Evolutionary conservation across 1,284 basidiomycete genomes (phyloP).

Genomic region (Apiotrichum gamsii): DNA sequence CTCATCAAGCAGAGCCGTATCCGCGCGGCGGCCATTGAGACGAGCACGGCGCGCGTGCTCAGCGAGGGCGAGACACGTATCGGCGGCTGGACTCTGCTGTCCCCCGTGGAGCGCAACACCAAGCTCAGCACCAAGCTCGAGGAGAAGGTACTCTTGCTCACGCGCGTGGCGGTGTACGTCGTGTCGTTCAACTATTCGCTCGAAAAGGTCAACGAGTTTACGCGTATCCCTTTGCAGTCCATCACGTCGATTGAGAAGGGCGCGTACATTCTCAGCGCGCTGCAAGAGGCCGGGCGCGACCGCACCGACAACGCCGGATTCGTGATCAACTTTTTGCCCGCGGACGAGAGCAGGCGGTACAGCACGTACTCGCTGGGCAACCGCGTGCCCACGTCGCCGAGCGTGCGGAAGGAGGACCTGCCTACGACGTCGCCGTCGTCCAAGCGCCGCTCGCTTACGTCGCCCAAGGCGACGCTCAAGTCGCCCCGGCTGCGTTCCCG

Average conservation of each 20-base stretch:
- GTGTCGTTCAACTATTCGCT: slow-evolving; percentile 81
- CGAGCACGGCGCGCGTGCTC: slow-evolving; percentile 71
- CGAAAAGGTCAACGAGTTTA: slow-evolving; percentile 83
- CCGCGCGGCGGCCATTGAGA: slow-evolving; percentile 82
- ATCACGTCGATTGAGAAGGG: slow-evolving; percentile 80
- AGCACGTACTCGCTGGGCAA: slow-evolving; percentile 80
- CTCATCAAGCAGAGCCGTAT: slow-evolving; percentile 80
- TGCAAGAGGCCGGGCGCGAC: slow-evolving; percentile 83
- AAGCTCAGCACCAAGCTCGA: slow-evolving; percentile 72
- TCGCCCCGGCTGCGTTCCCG: not conserved
- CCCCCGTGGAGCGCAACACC: slow-evolving; percentile 68
- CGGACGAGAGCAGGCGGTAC: slow-evolving; percentile 61
- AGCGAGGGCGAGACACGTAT: slow-evolving; percentile 71
- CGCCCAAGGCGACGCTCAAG: no score
- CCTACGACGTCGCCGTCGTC: not conserved
- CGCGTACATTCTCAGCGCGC: slow-evolving; percentile 66
- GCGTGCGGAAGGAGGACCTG: not conserved
- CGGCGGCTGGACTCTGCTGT: slow-evolving; percentile 86
- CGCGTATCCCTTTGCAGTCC: slow-evolving; percentile 76
- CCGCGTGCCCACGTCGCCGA: slow-evolving; percentile 18
- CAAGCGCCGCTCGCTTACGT: no score
- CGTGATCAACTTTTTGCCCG: slow-evolving; percentile 63
- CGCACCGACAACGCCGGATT: slow-evolving; percentile 80
- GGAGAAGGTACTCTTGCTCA: slow-evolving; percentile 84
- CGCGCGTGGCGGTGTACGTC: slow-evolving; percentile 60